Conservation (phyloP, 1,284 basidiomycete genomes). For the Ceratobasidium papillatum region DNA sequence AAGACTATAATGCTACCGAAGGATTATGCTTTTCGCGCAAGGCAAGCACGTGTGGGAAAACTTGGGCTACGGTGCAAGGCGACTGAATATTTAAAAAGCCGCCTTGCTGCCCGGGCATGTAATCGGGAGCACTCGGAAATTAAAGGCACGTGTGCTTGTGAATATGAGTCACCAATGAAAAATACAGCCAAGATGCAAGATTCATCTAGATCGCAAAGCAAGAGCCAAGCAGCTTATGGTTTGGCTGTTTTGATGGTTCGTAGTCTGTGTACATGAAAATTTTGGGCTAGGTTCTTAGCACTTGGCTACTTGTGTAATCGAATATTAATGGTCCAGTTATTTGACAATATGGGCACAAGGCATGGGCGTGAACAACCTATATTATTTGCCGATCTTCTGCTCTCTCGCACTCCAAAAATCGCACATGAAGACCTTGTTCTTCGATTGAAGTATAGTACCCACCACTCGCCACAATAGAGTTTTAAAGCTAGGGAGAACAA, state of each 20-base stretch:
- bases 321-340: too few species aligned
- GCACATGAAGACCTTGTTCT: too few species aligned
- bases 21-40: background rate
- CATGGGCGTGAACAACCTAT: too few species aligned
- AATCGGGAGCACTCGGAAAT: background rate
- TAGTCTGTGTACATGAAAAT: too few species aligned
- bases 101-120: background rate
- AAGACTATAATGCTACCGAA: too few species aligned
- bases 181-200: background rate
- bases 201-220: too few species aligned
- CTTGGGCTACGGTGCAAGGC: background rate
- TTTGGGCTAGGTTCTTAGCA: too few species aligned
- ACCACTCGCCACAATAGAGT: background rate
- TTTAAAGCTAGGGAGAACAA: background rate
- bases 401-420: background rate
- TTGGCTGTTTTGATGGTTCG: too few species aligned
- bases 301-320: too few species aligned
- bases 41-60: background rate
- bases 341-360: too few species aligned
- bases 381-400: background rate
- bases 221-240: too few species aligned
- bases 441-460: too few species aligned
- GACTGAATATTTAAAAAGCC: background rate
- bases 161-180: background rate
- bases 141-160: conserved; percentile 1